phyloP scores from a whole-genome alignment of 2,329 filamentous ascomycete species.

The Diaporthe aspalathi region DNA sequence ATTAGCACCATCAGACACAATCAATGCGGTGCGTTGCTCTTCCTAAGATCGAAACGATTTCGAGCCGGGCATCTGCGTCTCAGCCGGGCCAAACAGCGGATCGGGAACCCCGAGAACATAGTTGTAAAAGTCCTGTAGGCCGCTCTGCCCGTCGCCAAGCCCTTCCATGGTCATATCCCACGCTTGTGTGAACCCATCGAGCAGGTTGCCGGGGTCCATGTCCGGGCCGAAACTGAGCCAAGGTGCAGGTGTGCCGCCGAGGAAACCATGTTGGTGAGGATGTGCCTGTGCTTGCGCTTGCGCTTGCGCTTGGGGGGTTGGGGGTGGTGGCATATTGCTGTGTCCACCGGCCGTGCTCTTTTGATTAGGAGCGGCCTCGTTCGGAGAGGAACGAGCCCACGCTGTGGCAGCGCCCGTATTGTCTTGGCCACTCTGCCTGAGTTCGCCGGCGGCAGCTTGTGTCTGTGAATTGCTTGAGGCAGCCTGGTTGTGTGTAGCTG shows the following conservation, averaged over 20 bases:
- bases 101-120: constrained; percentile 40
- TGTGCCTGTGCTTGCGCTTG: too few relatives aligned
- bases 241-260: constrained; percentile 42
- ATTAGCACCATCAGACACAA: neutral
- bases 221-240: constrained; percentile 49
- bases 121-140: constrained; percentile 35
- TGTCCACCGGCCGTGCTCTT: constrained; percentile 25
- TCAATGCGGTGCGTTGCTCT: neutral
- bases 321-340: constrained; percentile 38
- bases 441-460: neutral
- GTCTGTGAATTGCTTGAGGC: constrained; percentile 36
- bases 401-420: constrained; percentile 32
- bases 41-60: constrained; percentile 34
- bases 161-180: constrained; percentile 56
- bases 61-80: constrained; percentile 32
- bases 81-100: constrained; percentile 32
- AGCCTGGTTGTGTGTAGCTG: constrained; percentile 60
- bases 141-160: constrained; percentile 46
- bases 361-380: neutral
- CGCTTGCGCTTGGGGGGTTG: constrained; percentile 39
- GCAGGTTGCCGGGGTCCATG: constrained; percentile 51
- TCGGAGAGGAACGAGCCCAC: constrained; percentile 6
- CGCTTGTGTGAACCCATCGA: constrained; percentile 57
- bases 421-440: constrained; percentile 1
- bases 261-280: constrained; percentile 39